Evolutionary conservation across 495 filamentous ascomycete genomes (phyloP).

Genomic region (Recurvomyces mirabilis): DNA sequence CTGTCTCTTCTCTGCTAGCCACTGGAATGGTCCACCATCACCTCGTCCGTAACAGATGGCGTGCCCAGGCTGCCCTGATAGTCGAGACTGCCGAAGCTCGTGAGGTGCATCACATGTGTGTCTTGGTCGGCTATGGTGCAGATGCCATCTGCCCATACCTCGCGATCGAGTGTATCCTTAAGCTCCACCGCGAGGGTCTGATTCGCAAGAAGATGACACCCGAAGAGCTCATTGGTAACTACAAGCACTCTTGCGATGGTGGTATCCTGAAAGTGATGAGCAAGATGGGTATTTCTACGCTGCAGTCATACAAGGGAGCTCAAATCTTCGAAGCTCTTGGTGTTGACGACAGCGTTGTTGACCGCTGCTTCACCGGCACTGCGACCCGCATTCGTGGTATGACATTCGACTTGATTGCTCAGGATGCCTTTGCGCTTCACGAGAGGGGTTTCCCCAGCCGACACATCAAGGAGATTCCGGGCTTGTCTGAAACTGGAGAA

Average conservation of each 20-base stretch:
- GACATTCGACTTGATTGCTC: slow-evolving; percentile 90
- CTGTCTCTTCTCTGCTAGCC: slow-evolving; percentile 80
- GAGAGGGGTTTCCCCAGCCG: slow-evolving; percentile 89
- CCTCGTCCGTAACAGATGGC: slow-evolving; percentile 92
- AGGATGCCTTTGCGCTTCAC: slow-evolving; percentile 94
- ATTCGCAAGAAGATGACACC: slow-evolving; percentile 83
- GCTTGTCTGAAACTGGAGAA: slow-evolving; percentile 88
- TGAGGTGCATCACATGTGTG: slow-evolving; percentile 98
- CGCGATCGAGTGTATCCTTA: slow-evolving; percentile 94
- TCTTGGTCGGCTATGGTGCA: slow-evolving; percentile 88
- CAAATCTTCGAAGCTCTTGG: slow-evolving; percentile 99
- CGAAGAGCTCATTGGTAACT: slow-evolving; percentile 84
- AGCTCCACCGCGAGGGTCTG: slow-evolving; percentile 91
- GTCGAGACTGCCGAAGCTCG: slow-evolving; percentile 95
- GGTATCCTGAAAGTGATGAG: slow-evolving; percentile 99
- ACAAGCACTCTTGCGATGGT: slow-evolving; percentile 95
- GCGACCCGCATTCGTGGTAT: slow-evolving; percentile 92
- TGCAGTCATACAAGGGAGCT: slow-evolving; percentile 97
- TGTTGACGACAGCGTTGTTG: slow-evolving; percentile 88
- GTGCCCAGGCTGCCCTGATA: slow-evolving; percentile 75
- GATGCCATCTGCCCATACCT: slow-evolving; percentile 97
- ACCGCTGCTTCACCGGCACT: slow-evolving; percentile 92
- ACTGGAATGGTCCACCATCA: slow-evolving; percentile 96
- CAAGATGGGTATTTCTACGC: slow-evolving; percentile 99
- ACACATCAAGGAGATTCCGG: slow-evolving; percentile 64